phyloP scores from a whole-genome alignment of 495 filamentous ascomycete genomes.

The Collariella sp. region DNA sequence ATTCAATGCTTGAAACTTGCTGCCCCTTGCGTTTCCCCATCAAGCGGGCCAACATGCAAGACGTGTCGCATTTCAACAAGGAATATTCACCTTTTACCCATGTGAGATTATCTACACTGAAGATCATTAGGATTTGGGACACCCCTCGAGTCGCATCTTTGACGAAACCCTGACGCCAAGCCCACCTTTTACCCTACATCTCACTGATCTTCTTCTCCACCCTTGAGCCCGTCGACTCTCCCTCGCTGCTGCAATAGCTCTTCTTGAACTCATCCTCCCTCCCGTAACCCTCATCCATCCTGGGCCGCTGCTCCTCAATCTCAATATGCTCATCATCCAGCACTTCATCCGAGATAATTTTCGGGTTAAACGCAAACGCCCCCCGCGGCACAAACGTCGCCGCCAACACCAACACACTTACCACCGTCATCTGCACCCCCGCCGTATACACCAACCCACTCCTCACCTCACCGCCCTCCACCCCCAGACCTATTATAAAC shows the following conservation, averaged over 20 bases:
- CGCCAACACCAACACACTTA: conserved; percentile 26
- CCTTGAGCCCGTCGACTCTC: conserved; percentile 5
- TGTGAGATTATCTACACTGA: no score
- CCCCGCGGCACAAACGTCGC: conserved; percentile 35
- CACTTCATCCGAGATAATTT: conserved; percentile 29
- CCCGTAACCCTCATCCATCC: neutral
- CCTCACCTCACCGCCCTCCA: conserved; percentile 14
- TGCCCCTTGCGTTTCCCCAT: no score
- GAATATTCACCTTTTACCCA: no score
- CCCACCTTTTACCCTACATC: no score
- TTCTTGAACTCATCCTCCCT: conserved; percentile 6
- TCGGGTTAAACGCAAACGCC: conserved; percentile 32
- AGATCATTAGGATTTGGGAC: no score
- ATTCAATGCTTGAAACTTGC: no score
- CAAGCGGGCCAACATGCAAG: no score
- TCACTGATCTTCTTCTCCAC: conserved; percentile 12
- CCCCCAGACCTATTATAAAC: conserved; percentile 26
- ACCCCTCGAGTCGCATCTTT: no score
- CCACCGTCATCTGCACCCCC: conserved; percentile 36
- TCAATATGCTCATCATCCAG: conserved; percentile 17
- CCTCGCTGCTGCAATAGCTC: conserved; percentile 12
- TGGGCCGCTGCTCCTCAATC: conserved; percentile 2
- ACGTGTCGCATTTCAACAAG: no score
- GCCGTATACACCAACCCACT: conserved; percentile 25
- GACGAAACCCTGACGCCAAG: no score